These are phyloP conservation scores for Boletus rex-veris DNA, from an alignment of 768 basidiomycete genomes.

Conservation along the genomic window DNA sequence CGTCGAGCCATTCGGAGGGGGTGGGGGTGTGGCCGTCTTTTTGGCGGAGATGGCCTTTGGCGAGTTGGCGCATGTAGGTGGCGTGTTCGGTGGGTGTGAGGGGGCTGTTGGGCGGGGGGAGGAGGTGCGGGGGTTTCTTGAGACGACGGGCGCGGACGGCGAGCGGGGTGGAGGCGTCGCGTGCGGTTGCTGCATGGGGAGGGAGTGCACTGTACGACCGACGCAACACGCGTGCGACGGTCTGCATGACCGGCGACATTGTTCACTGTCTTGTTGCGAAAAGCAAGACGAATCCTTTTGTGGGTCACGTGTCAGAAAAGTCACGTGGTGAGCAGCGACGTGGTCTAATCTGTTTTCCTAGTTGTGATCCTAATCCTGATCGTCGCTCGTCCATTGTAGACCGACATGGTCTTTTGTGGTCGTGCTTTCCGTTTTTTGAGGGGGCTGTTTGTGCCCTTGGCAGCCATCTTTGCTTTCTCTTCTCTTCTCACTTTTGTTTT, in stretches of 20 bases:
- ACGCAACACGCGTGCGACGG: constrained; percentile 30
- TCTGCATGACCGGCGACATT: constrained; percentile 23
- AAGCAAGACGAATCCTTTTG: not conserved
- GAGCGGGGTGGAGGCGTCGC: constrained; percentile 68
- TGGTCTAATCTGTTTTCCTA: too few species aligned
- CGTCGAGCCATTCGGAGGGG: constrained; percentile 56
- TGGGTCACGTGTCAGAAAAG: not conserved
- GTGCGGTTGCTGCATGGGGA: constrained; percentile 42
- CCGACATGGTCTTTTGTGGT: constrained; percentile 20
- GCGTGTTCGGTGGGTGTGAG: constrained; percentile 64
- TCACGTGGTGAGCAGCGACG: not conserved
- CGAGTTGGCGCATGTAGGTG: constrained; percentile 56
- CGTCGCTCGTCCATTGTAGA: too few species aligned
- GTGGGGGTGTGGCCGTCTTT: constrained; percentile 38
- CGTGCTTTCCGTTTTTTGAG: constrained; percentile 50
- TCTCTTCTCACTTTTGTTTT: constrained; percentile 73
- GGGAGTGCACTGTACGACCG: constrained; percentile 52
- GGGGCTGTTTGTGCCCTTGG: constrained; percentile 55
- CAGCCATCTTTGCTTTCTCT: constrained; percentile 62
- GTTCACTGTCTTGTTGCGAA: too few species aligned
- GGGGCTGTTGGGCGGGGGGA: constrained; percentile 41
- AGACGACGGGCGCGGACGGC: constrained; percentile 69
- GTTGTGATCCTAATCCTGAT: too few species aligned
- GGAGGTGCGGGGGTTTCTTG: constrained; percentile 42
- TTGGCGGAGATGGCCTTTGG: constrained; percentile 46